Percentiles rank a stretch among this genome's conserved stretches.
These are phyloP conservation scores for Phytophthora sojae DNA, from an alignment of 352 stramenopile species.

Conservation along the genomic window DNA sequence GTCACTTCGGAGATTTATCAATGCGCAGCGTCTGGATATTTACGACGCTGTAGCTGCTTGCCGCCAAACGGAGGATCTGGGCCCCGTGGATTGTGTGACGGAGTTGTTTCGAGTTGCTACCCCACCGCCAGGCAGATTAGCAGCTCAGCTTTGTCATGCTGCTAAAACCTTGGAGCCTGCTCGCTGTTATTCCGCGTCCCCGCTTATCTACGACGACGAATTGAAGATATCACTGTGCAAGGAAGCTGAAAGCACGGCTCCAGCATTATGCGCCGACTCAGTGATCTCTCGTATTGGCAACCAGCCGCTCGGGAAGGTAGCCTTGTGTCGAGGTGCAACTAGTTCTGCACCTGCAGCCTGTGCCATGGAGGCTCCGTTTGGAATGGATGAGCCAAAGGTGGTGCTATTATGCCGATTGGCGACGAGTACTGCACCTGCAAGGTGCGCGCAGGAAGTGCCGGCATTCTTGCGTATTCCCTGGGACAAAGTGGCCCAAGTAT, in stretches of 20 bases:
- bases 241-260: conserved; percentile 42
- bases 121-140: conserved; percentile 7
- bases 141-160: conserved; percentile 32
- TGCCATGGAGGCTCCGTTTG: conserved; percentile 50
- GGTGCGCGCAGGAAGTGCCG: conserved; percentile 47
- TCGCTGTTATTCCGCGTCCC: conserved; percentile 45
- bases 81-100: conserved; percentile 33
- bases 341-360: conserved; percentile 41
- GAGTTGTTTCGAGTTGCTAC: conserved; percentile 20
- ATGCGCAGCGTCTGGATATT: conserved; percentile 32
- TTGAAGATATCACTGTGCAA: conserved; percentile 53
- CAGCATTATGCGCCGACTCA: conserved; percentile 44
- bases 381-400: conserved; percentile 46
- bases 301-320: conserved; percentile 22
- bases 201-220: conserved; percentile 42
- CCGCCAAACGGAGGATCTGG: conserved; percentile 29
- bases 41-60: conserved; percentile 32
- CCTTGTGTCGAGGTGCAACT: conserved; percentile 43
- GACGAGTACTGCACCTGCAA: conserved; percentile 34
- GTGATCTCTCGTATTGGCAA: conserved; percentile 28
- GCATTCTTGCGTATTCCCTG: conserved; percentile 39
- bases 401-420: conserved; percentile 50
- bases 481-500: conserved; percentile 43
- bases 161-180: conserved; percentile 42
- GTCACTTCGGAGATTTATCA: conserved; percentile 41